Conservation (phyloP, 208 protist species). For the Leptomonas pyrrhocoris region DNA sequence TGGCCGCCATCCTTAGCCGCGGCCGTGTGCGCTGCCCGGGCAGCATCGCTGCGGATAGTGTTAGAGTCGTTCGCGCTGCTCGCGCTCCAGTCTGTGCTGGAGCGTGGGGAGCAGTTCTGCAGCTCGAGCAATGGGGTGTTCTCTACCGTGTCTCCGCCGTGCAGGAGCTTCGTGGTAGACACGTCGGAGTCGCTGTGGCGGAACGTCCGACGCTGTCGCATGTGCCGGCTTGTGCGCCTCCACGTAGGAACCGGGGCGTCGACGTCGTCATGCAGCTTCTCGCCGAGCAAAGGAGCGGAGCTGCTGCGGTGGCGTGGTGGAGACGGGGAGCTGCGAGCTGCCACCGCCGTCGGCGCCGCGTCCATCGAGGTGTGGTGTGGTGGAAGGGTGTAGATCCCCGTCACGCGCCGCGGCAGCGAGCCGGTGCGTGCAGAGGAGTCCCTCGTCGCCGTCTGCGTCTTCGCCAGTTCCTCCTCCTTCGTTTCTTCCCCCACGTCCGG, state of each 20-base stretch:
- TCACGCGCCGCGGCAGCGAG: not conserved
- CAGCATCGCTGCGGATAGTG: conserved; percentile 5
- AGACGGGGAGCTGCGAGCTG: not conserved
- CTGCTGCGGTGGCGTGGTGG: conserved; percentile 2
- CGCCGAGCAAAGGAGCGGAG: not conserved
- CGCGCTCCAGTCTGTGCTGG: conserved; percentile 14
- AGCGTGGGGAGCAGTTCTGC: not conserved
- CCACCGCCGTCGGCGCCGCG: too few relatives aligned
- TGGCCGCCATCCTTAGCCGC: not conserved
- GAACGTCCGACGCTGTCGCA: not conserved
- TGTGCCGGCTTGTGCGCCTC: not conserved
- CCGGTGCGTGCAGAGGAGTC: not conserved
- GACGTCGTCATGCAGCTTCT: not conserved
- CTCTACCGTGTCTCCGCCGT: conserved; percentile 9
- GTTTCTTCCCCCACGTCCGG: not conserved
- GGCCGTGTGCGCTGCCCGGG: not conserved
- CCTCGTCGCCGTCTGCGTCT: not conserved
- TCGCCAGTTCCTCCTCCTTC: not conserved
- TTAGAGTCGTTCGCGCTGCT: conserved; percentile 13
- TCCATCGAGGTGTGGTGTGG: not conserved
- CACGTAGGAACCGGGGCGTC: conserved; percentile 7
- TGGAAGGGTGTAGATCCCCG: not conserved
- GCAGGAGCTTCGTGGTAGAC: not conserved
- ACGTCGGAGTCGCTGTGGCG: not conserved
- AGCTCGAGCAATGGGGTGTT: conserved; percentile 14